A percentile compares a stretch with the other conserved stretches of the same genome.
phyloP scores from a whole-genome alignment of 495 filamentous ascomycete genomes.

The Penicillium egyptiacum region DNA sequence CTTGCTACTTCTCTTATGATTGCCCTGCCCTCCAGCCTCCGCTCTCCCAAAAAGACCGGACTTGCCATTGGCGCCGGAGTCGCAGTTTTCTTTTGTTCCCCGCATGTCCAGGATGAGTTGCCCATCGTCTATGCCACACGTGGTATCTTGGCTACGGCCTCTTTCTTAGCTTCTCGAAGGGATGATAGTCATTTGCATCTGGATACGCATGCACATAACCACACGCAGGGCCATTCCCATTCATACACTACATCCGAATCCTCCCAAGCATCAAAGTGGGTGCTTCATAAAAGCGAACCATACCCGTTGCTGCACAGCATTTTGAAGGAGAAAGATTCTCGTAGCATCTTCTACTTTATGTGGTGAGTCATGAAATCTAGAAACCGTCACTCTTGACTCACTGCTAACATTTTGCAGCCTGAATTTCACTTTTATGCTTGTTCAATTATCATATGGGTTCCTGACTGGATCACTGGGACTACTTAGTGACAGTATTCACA shows the following conservation, averaged over 20 bases:
- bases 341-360: constrained; percentile 98
- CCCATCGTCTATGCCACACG: constrained; percentile 34
- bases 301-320: constrained; percentile 83
- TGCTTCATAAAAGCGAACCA: constrained; percentile 62
- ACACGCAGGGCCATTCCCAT: constrained; percentile 41
- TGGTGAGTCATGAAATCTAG: constrained; percentile 51
- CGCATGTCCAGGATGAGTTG: constrained; percentile 34
- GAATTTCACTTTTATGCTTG: constrained; percentile 92
- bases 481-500: constrained; percentile 96
- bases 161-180: constrained; percentile 40
- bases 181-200: constrained; percentile 36
- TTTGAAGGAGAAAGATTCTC: constrained; percentile 86
- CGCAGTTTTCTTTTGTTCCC: constrained; percentile 38
- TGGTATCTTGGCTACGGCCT: constrained; percentile 29
- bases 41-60: constrained; percentile 38
- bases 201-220: constrained; percentile 35
- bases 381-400: background rate
- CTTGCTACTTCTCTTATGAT: constrained; percentile 35
- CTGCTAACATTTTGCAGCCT: constrained; percentile 54
- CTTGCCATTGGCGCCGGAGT: constrained; percentile 32
- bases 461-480: constrained; percentile 89
- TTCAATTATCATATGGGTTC: constrained; percentile 92
- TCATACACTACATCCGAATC: constrained; percentile 33
- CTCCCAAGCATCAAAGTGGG: constrained; percentile 62
- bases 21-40: constrained; percentile 26